Conservation (phyloP, 805 yeast genomes). For the Metschnikowia kunwiensis region DNA sequence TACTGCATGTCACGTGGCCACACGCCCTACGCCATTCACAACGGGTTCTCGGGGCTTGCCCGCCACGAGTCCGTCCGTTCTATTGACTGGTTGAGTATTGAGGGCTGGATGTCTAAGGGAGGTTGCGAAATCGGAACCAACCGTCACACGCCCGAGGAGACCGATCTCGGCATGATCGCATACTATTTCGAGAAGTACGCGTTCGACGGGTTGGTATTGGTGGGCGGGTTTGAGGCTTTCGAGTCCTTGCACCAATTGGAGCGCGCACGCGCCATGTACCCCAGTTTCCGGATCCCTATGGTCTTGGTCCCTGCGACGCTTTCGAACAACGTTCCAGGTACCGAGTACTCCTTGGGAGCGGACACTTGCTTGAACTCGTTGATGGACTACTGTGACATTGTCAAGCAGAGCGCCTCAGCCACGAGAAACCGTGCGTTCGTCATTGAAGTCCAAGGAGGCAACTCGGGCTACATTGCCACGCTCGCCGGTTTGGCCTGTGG, state of each 20-base stretch:
- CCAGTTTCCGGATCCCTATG: conserved; percentile 75
- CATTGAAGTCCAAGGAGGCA: conserved; percentile 84
- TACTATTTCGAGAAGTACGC: conserved; percentile 65
- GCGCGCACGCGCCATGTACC: conserved; percentile 56
- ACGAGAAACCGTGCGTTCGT: conserved; percentile 76
- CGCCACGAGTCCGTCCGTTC: conserved; percentile 81
- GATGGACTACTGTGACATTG: conserved; percentile 72
- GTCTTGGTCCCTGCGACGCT: conserved; percentile 76
- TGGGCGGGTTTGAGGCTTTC: conserved; percentile 83
- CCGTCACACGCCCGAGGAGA: conserved; percentile 74
- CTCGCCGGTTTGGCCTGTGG: conserved; percentile 67
- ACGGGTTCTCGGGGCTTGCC: conserved; percentile 89
- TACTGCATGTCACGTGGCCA: conserved; percentile 91
- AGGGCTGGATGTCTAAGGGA: conserved; percentile 84
- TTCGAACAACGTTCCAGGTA: conserved; percentile 79
- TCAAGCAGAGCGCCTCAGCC: conserved; percentile 75
- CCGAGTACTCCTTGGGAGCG: conserved; percentile 72
- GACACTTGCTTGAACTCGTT: conserved; percentile 73
- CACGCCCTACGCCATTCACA: conserved; percentile 82
- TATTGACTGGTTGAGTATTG: conserved; percentile 80
- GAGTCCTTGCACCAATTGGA: conserved; percentile 67
- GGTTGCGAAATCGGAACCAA: conserved; percentile 98
- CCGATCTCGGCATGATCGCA: conserved; percentile 63
- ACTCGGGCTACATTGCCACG: conserved; percentile 76
- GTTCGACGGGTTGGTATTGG: conserved; percentile 67